phyloP scores from a whole-genome alignment of 106 monocot genomes.

The Cymbidium sinense region DNA sequence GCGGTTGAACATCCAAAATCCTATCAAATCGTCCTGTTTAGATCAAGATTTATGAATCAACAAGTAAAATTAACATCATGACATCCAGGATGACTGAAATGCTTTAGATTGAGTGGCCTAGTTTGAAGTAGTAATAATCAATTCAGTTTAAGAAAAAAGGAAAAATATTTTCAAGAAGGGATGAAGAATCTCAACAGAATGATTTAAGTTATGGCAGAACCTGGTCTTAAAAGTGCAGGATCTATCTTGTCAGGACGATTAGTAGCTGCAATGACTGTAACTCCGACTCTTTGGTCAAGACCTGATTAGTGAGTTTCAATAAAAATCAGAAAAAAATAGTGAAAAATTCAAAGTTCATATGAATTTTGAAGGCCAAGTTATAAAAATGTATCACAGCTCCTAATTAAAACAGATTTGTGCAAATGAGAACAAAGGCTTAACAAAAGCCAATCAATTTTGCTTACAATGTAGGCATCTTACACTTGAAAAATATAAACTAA shows the following conservation, averaged over 20 bases:
- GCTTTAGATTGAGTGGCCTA: background rate
- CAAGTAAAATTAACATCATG: background rate
- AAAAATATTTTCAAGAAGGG: background rate
- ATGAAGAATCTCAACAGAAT: background rate
- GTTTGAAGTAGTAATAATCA: background rate
- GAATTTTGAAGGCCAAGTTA: background rate
- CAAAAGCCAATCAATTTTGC: background rate
- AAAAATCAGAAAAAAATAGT: background rate
- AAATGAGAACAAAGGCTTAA: background rate
- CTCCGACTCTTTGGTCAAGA: conserved; percentile 69
- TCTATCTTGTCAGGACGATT: conserved; percentile 99
- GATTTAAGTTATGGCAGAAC: conserved; percentile 20
- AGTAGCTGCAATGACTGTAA: conserved; percentile 93
- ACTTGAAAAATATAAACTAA: background rate
- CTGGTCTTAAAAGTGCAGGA: conserved; percentile 86
- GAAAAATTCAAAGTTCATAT: background rate
- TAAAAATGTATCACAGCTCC: background rate
- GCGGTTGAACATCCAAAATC: conserved; percentile 78
- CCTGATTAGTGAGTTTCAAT: conserved; percentile 28
- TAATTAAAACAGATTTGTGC: background rate
- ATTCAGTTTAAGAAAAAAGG: background rate
- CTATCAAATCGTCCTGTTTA: conserved; percentile 85
- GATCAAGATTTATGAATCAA: background rate
- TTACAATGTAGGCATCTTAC: background rate
- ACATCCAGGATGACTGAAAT: background rate